These are phyloP conservation scores for Pythium insidiosum DNA, from an alignment of 352 stramenopile genomes.

Conservation along the genomic window DNA sequence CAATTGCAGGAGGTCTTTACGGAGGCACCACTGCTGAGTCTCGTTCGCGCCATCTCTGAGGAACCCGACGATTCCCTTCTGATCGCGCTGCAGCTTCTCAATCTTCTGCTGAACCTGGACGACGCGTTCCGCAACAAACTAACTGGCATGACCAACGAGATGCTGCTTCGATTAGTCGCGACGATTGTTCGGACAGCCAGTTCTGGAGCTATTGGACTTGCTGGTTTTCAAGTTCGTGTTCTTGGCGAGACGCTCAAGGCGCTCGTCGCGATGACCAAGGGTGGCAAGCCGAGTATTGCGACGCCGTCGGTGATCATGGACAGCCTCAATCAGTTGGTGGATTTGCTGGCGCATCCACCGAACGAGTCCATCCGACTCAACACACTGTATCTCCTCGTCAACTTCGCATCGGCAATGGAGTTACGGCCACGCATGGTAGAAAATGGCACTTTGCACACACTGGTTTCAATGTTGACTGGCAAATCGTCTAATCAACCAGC, in stretches of 20 bases:
- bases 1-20: conserved; percentile 16
- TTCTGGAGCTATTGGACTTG: background rate
- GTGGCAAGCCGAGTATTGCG: background rate
- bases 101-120: conserved; percentile 34
- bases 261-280: conserved; percentile 35
- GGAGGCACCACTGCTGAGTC: conserved; percentile 27
- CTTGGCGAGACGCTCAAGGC: conserved; percentile 40
- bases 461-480: conserved; percentile 20
- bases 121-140: conserved; percentile 45
- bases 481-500: no score
- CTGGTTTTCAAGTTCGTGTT: conserved; percentile 6
- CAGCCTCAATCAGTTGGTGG: conserved; percentile 38
- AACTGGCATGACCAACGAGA: conserved; percentile 47
- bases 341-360: conserved; percentile 19
- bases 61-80: conserved; percentile 25
- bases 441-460: conserved; percentile 28
- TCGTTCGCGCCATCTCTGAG: conserved; percentile 47
- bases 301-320: conserved; percentile 28
- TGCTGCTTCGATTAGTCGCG: conserved; percentile 42
- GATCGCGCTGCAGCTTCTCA: conserved; percentile 36
- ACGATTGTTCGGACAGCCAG: conserved; percentile 7
- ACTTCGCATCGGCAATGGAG: conserved; percentile 41
- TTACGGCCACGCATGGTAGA: conserved; percentile 30
- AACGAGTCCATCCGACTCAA: conserved; percentile 35
- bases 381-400: conserved; percentile 58